A percentile compares a stretch with the other conserved stretches of the same genome.
These are phyloP conservation scores for Neofusicoccum umdonicola DNA, from an alignment of 2,329 filamentous ascomycete species.

Conservation along the genomic window DNA sequence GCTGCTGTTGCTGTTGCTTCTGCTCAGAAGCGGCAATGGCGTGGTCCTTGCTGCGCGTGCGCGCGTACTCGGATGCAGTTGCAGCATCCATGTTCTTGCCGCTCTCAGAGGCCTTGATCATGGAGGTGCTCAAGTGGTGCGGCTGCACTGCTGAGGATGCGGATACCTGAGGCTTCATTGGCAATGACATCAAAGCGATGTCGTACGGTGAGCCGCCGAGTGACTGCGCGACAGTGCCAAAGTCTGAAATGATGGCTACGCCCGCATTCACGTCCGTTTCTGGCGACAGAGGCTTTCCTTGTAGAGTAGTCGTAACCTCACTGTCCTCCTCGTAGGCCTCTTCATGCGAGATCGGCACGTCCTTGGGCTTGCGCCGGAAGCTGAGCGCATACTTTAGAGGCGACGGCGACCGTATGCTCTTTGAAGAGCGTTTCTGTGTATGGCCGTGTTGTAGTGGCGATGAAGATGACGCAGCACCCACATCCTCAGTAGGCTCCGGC, in stretches of 20 bases:
- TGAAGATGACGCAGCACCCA: not conserved
- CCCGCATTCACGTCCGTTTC: conserved; percentile 21
- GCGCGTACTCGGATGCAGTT: conserved; percentile 35
- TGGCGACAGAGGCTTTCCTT: not conserved
- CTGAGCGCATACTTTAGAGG: conserved; percentile 6
- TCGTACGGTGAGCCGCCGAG: conserved; percentile 47
- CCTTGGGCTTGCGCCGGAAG: conserved; percentile 7
- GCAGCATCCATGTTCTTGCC: conserved; percentile 33
- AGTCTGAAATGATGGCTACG: conserved; percentile 33
- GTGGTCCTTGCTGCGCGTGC: conserved; percentile 35
- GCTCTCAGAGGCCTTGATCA: conserved; percentile 27
- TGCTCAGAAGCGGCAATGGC: conserved; percentile 7
- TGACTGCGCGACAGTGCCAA: conserved; percentile 41
- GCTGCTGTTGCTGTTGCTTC: not conserved
- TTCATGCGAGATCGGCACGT: not conserved
- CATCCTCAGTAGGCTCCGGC: not conserved
- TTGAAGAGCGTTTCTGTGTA: not conserved
- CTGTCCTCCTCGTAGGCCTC: not conserved
- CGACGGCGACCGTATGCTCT: not conserved
- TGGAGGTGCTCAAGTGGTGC: conserved; percentile 32
- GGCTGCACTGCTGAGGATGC: conserved; percentile 31
- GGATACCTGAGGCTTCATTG: conserved; percentile 21
- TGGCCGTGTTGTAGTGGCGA: not conserved
- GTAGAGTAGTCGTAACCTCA: not conserved
- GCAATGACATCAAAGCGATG: conserved; percentile 27